Base-by-base conservation (phyloP, 495 filamentous ascomycete genomes). In the Clohesyomyces aquaticus region DNA sequence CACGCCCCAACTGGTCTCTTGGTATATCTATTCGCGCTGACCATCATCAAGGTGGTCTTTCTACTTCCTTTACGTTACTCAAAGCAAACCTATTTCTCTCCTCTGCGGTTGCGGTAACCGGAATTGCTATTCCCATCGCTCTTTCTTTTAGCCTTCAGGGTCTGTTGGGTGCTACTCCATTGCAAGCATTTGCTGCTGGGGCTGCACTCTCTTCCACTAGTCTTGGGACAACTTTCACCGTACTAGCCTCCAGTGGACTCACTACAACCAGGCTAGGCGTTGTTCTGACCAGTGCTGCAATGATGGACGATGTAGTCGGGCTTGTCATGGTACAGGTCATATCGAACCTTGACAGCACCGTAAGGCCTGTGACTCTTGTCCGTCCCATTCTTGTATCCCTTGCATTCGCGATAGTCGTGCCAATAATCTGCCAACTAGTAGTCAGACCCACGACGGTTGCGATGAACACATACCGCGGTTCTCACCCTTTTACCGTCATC, bases 291-390 rank as follows among this genome's bases (percentile, higher is more conserved):
- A 85, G 83, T 57, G 89, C 88, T 2, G 91, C 89, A 19, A 88
- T 94, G 81, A 80, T 96, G 67, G 91, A 94, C 73, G 91, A 93
- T 76, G 88, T 94, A 1, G 80, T 89, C 16, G 90, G 90, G 0
- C 74, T 94, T n/a, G 82, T 94, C 1, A 88, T 93, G 82, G 85
- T 91, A 19, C 84, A 90, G 66, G 79, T 90, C 28, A 81, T 85
- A 22, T 77, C 81, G 1, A 82, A 80, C 51, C 72, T 86, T 12
- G 72, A 66, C 4, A 53, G 64, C 1, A 73, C 73, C 0, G 72
- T 86, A 56, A 72, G 69, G 42, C 70, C 76, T 0, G 54, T 77
- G 1, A 82, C 78, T 14, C 72, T 88, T 3, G 66, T 87, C n/a
- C 72, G 85, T 41, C 84, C 86, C 0, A 69, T 88, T n/a, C 70